These are phyloP conservation scores for Coleophoma cylindrospora DNA, from an alignment of 2,329 filamentous ascomycete species.

Conservation along the genomic window DNA sequence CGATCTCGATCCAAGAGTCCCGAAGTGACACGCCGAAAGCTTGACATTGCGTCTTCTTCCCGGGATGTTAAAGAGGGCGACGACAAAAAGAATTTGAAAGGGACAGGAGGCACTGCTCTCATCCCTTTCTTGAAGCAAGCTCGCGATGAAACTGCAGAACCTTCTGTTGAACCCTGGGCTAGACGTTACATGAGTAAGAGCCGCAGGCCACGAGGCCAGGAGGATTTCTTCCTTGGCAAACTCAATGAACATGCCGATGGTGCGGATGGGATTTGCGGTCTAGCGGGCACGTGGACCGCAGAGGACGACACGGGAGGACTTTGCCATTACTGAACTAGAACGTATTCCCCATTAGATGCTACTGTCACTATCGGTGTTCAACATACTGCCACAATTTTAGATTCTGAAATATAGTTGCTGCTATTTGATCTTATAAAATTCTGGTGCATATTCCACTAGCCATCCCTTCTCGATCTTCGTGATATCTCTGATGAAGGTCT, in stretches of 20 bases:
- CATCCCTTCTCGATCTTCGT: constrained; percentile 94
- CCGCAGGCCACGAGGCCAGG: constrained; percentile 36
- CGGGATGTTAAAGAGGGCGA: constrained; percentile 32
- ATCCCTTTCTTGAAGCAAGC: constrained; percentile 97
- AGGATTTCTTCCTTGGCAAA: constrained; percentile 55
- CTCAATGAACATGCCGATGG: constrained; percentile 32
- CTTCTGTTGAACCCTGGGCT: constrained; percentile 68
- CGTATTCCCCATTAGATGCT: too few species aligned
- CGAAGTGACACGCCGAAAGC: constrained; percentile 47
- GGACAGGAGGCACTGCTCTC: constrained; percentile 88
- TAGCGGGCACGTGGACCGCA: constrained; percentile 85
- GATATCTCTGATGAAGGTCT: constrained; percentile 86
- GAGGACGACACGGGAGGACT: constrained; percentile 68
- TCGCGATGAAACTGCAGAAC: constrained; percentile 90
- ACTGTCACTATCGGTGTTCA: too few species aligned
- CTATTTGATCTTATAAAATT: constrained; percentile 64
- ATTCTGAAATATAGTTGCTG: background rate
- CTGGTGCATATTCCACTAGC: constrained; percentile 82
- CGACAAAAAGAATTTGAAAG: constrained; percentile 60
- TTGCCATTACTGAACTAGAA: constrained; percentile 23
- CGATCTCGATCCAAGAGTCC: constrained; percentile 48
- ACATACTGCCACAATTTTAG: too few species aligned
- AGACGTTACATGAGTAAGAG: constrained; percentile 21
- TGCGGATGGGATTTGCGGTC: constrained; percentile 50
- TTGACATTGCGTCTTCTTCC: constrained; percentile 60